Evolutionary conservation across 495 filamentous ascomycete genomes (phyloP), one percentile per base, ranked within the genome.

Genomic region (Xylaria grammica): DNA sequence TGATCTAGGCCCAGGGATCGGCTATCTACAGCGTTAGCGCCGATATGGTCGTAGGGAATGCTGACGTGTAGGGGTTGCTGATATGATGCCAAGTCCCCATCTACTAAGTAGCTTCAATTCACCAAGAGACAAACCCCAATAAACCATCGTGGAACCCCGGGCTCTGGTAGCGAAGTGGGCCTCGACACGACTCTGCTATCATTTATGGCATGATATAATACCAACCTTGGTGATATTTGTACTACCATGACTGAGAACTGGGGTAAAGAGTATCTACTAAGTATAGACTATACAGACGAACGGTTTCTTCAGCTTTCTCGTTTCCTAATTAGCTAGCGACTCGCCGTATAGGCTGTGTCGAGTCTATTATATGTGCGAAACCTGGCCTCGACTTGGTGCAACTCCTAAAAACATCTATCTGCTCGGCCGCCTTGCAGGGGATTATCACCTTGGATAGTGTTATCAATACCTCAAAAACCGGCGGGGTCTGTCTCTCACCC

Each of bases 141-240:
- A 34, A 24, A 54, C 50, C 32, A 34, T 58, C 13, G 10, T 20
- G 17, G 5, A 44, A 45, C 30, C 38, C 54, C 54, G 26, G 53
- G 26, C 15, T 44, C 36, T 27, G 22, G n/a, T n/a, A 0, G 26
- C 11, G 30, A 58, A 58, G 54, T 58, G 54, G 54, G 38, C 54
- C 54, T n/a, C 38, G 38, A 45, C 17, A 45, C 24, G 10, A 44
- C 38, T 38, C 54, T 44, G 24, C 45, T 45, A 58, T 45, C 54
- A 29, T 13, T 15, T 17, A 42, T 42, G 20, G 19, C 22, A 38
- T 38, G 49, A 36, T n/a, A n/a, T n/a, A n/a, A n/a, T n/a, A 7
- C 49, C 15, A 51, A 15, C 49, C 34, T 13, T 27, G 32, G 36
- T 38, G 38, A 30, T 29, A 55, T 24, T 8, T 24, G 19, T 38